phyloP scores from a whole-genome alignment of 1,284 basidiomycete genomes.

The Vanrija sp. region DNA sequence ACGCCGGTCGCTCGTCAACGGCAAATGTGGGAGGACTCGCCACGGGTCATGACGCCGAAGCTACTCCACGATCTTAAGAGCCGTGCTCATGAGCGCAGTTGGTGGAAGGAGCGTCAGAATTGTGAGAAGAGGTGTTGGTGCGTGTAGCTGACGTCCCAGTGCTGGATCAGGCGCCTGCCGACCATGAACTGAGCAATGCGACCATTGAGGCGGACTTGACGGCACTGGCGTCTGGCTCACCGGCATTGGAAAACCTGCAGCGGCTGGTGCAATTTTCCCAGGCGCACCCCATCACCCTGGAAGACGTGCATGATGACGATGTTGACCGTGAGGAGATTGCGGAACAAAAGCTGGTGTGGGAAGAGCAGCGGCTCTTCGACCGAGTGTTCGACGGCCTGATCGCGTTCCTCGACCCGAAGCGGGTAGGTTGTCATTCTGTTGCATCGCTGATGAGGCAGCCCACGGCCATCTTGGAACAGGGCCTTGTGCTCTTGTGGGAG shows the following conservation, averaged over 20 bases:
- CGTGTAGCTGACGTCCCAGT: constrained; percentile 15
- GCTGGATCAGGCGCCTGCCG: constrained; percentile 25
- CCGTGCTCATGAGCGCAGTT: constrained; percentile 35
- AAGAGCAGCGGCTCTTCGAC: constrained; percentile 25
- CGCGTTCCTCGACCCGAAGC: constrained; percentile 21
- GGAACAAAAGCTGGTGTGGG: constrained; percentile 22
- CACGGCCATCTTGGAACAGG: constrained; percentile 28
- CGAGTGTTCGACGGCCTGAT: constrained; percentile 29
- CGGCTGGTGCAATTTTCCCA: constrained; percentile 31
- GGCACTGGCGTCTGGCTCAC: constrained; percentile 17
- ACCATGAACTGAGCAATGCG: neutral
- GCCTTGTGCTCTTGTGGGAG: constrained; percentile 40
- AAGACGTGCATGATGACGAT: constrained; percentile 5
- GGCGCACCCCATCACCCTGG: constrained; percentile 17
- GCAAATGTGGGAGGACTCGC: constrained; percentile 40
- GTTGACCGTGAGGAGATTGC: neutral
- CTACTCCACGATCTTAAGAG: constrained; percentile 22
- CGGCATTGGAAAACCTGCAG: constrained; percentile 26
- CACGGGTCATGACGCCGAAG: constrained; percentile 18
- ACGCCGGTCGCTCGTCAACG: neutral
- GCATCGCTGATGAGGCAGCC: constrained; percentile 12
- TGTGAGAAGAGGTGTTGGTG: constrained; percentile 18
- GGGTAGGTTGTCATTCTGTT: constrained; percentile 16
- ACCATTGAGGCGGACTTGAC: constrained; percentile 23
- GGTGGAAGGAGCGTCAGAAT: constrained; percentile 38